These are phyloP conservation scores for Hypoxylon sp. DNA, from an alignment of 2,329 filamentous ascomycete species.

Conservation along the genomic window DNA sequence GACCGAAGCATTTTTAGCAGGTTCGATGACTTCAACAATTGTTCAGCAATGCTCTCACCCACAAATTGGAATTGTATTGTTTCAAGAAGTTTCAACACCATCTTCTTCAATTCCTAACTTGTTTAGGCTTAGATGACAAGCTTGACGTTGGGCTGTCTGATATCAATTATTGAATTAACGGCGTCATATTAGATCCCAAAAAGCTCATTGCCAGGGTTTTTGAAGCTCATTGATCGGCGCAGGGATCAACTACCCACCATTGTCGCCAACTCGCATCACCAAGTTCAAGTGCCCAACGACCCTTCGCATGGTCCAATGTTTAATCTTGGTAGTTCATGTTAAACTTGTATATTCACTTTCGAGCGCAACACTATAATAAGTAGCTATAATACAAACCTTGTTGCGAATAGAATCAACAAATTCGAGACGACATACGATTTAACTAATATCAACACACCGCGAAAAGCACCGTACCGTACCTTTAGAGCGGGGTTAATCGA, in stretches of 20 bases:
- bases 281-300: conserved; percentile 15
- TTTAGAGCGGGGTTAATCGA: conserved; percentile 13
- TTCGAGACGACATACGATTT: conserved; percentile 6
- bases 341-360: too few relatives aligned
- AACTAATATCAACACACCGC: neutral
- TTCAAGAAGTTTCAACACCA: too few relatives aligned
- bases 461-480: neutral
- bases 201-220: conserved; percentile 21
- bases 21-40: conserved; percentile 28
- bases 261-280: conserved; percentile 23
- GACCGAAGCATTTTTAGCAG: conserved; percentile 3
- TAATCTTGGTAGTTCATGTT: conserved; percentile 22
- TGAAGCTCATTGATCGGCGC: conserved; percentile 37
- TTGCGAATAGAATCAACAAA: neutral
- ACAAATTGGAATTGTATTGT: conserved; percentile 3
- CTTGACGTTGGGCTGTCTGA: conserved; percentile 18
- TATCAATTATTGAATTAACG: conserved; percentile 27
- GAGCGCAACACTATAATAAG: too few relatives aligned
- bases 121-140: conserved; percentile 13
- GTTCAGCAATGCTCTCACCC: conserved; percentile 4
- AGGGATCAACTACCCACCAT: conserved; percentile 34
- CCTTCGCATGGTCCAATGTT: conserved; percentile 16
- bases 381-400: neutral
- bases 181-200: conserved; percentile 28
- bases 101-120: conserved; percentile 12